These are phyloP conservation scores for Rhodofomes roseus DNA, from an alignment of 1,284 basidiomycete genomes.

Conservation along the genomic window DNA sequence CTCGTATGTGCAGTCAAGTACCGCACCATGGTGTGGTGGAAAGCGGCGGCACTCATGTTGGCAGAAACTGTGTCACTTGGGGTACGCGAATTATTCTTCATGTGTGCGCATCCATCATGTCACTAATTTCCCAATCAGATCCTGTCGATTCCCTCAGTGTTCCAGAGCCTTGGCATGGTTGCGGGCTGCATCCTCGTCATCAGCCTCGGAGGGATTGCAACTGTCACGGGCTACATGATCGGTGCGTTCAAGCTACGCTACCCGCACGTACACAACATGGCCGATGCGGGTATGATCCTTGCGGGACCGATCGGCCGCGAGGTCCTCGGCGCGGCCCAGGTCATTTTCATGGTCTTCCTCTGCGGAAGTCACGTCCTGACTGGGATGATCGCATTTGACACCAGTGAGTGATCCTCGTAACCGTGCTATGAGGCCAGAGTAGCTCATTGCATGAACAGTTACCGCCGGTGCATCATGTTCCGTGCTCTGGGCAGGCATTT, in stretches of 20 bases:
- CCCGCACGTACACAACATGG: constrained; percentile 33
- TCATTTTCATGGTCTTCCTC: constrained; percentile 45
- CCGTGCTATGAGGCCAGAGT: not conserved
- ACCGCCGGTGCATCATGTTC: constrained; percentile 30
- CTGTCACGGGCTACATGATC: constrained; percentile 26
- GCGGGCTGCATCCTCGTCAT: constrained; percentile 28
- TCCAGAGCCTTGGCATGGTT: constrained; percentile 27
- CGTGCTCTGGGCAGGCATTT: constrained; percentile 27
- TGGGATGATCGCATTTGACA: constrained; percentile 31
- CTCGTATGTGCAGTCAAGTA: constrained; percentile 24
- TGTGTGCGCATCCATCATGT: not conserved
- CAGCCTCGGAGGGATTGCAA: constrained; percentile 26
- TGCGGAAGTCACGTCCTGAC: constrained; percentile 31
- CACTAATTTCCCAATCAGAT: constrained; percentile 17
- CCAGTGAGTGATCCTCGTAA: constrained; percentile 21
- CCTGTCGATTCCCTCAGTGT: constrained; percentile 28
- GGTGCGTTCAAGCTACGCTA: constrained; percentile 29
- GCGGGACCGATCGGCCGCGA: constrained; percentile 48
- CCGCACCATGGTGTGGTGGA: constrained; percentile 33
- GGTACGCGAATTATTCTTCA: constrained; percentile 12
- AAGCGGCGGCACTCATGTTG: constrained; percentile 31
- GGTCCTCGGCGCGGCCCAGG: constrained; percentile 43
- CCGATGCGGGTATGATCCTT: constrained; percentile 49
- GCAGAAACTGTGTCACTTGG: constrained; percentile 31
- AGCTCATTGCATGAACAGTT: constrained; percentile 11